Base-by-base conservation (phyloP, 2,329 filamentous ascomycete genomes). In the Thermothelomyces thermophilus region DNA sequence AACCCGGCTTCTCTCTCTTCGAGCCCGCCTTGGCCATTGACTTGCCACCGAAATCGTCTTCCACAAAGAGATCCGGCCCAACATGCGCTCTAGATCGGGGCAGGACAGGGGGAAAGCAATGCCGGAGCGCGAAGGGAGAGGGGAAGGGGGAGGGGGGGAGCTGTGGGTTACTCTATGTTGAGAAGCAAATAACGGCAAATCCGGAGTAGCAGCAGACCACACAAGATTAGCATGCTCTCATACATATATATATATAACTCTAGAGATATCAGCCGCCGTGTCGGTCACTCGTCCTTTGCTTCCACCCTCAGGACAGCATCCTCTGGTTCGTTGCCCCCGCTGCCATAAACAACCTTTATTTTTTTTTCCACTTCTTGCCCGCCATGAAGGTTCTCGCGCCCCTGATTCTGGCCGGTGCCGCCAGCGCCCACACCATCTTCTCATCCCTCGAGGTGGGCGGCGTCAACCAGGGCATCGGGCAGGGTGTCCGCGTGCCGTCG, bases 351-450 rank as follows among this genome's bases (percentile, higher is more conserved):
- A 26, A 9, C 5, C 24, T 9, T 26, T 5, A 26, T 26, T 9
- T 26, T 26, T 5, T 26, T 26, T 26, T 5, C 24, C 24, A 9
- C 9, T 5, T 26, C 24, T 26, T 5, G 24, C 9, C 20, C 30
- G 53, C 22, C 45, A 59, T 59, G 57, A 59, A 57, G 55, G 35
- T 56, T 28, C 48, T 59, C 50, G 46, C 57, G 22, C 55, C 55
- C n/a, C 47, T 59, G 22, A 37, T 50, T 26, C 35, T 58, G 28
- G 58, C 56, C 19, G 44, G 51, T 36, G 50, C 55, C 17, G 55
- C 56, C 55, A 56, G 45, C 49, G 58, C 56, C 14, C 57, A 57
- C 53, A 58, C 58, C 47, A 60, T 60, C 51, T 57, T 60, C 54
- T 39, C 47, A 16, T 57, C 57, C 8, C 57, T 60, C 45, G 57